A percentile compares a stretch with the other conserved stretches of the same genome.
Conservation (phyloP, 495 filamentous ascomycete genomes). For the Neurospora terricola region DNA sequence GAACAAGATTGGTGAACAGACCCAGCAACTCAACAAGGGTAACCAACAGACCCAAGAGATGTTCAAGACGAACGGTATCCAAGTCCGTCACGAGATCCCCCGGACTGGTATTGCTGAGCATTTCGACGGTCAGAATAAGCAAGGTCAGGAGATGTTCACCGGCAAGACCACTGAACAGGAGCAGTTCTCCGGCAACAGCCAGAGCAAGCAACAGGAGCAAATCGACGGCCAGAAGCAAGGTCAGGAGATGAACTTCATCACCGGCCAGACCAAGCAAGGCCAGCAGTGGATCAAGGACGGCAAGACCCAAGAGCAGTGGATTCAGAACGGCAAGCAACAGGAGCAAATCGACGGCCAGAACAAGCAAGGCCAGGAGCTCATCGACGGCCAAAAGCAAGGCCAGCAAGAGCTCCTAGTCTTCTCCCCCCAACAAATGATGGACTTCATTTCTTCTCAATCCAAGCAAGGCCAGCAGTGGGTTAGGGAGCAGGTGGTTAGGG, state of each 20-base stretch:
- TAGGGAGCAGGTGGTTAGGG: background rate
- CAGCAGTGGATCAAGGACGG: background rate
- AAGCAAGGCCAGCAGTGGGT: background rate
- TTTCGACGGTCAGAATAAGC: background rate
- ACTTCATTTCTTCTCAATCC: background rate
- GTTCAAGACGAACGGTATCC: background rate
- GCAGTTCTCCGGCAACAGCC: background rate
- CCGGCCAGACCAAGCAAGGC: too few relatives aligned
- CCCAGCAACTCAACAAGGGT: background rate
- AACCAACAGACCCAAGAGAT: background rate
- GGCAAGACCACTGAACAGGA: background rate
- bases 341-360: background rate
- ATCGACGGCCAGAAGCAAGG: background rate
- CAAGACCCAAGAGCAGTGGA: background rate
- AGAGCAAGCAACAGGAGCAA: background rate
- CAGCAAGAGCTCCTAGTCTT: background rate
- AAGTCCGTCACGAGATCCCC: background rate
- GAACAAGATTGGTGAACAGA: background rate
- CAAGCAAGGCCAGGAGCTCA: background rate
- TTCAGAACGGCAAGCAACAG: background rate
- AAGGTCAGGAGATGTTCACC: background rate
- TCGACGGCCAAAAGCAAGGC: background rate
- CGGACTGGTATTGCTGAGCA: background rate
- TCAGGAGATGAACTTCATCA: background rate
- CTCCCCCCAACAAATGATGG: background rate